These are phyloP conservation scores for Caryopteris hybrid DNA, from an alignment of 305 asterid genomes.

Conservation along the genomic window DNA sequence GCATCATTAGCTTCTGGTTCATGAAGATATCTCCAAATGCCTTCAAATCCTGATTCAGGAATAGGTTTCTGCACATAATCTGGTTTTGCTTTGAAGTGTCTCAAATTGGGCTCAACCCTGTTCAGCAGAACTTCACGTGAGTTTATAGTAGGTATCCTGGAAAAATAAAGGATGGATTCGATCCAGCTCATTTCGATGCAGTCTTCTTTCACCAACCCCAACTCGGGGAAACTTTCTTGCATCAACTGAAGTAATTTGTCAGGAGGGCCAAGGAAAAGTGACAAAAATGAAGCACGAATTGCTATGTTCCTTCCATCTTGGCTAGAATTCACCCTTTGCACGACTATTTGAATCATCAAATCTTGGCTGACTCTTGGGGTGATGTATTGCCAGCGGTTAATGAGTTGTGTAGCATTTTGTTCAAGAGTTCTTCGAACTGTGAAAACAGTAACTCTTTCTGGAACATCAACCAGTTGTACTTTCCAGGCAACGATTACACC, in stretches of 20 bases:
- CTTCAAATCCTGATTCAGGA: not conserved
- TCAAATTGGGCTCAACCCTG: not conserved
- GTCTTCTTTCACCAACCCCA: too few relatives aligned
- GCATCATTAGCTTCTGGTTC: slow-evolving; percentile 22
- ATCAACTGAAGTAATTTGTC: not conserved
- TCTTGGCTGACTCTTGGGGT: not conserved
- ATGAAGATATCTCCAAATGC: not conserved
- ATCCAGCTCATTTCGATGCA: too few relatives aligned
- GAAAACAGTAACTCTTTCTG: not conserved
- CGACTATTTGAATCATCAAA: not conserved
- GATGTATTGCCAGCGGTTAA: not conserved
- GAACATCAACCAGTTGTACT: not conserved
- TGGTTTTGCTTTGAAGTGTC: not conserved
- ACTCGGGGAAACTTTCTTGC: too few relatives aligned
- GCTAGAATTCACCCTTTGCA: not conserved
- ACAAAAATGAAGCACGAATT: not conserved
- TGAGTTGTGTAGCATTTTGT: not conserved
- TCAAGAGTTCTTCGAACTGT: not conserved
- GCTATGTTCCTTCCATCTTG: not conserved
- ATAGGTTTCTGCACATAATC: not conserved
- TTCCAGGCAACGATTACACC: too few relatives aligned
- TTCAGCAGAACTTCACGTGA: slow-evolving; percentile 6
- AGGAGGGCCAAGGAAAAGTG: not conserved
- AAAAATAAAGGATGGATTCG: slow-evolving; percentile 10
- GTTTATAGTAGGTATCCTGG: not conserved